phyloP scores from a whole-genome alignment of 2,329 filamentous ascomycete genomes.

The Alternaria atra region DNA sequence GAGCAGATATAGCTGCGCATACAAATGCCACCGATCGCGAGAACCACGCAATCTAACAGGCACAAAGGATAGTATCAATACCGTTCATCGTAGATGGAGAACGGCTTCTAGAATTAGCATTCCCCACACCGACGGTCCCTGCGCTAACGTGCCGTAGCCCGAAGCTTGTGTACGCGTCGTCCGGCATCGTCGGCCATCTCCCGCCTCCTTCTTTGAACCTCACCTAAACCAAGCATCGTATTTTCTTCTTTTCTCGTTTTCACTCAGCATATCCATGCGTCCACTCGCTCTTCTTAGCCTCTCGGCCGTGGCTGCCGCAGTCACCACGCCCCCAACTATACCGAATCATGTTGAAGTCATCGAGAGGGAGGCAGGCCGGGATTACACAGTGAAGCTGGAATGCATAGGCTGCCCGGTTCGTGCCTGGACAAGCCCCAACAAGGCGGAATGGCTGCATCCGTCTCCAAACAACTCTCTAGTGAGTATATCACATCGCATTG shows the following conservation, averaged over 20 bases:
- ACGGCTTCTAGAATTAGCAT: background rate
- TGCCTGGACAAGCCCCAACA: constrained; percentile 10
- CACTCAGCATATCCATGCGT: constrained; percentile 22
- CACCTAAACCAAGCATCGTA: background rate
- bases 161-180: constrained; percentile 15
- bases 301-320: constrained; percentile 15
- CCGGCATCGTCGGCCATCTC: constrained; percentile 9
- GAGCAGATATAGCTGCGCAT: background rate
- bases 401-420: constrained; percentile 40
- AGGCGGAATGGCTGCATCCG: constrained; percentile 27
- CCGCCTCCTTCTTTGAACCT: constrained; percentile 4
- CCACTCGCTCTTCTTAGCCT: constrained; percentile 16
- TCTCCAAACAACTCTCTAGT: constrained; percentile 38
- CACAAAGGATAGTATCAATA: background rate
- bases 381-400: constrained; percentile 41
- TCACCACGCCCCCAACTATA: constrained; percentile 4
- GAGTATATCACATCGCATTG: background rate
- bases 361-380: constrained; percentile 27
- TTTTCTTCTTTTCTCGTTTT: constrained; percentile 10
- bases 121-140: constrained; percentile 15
- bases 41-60: too few species aligned
- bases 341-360: background rate
- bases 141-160: constrained; percentile 24
- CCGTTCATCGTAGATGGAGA: background rate
- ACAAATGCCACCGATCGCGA: background rate